These are phyloP conservation scores for Mycena olivaceomarginata DNA, from an alignment of 768 basidiomycete species.

Conservation along the genomic window DNA sequence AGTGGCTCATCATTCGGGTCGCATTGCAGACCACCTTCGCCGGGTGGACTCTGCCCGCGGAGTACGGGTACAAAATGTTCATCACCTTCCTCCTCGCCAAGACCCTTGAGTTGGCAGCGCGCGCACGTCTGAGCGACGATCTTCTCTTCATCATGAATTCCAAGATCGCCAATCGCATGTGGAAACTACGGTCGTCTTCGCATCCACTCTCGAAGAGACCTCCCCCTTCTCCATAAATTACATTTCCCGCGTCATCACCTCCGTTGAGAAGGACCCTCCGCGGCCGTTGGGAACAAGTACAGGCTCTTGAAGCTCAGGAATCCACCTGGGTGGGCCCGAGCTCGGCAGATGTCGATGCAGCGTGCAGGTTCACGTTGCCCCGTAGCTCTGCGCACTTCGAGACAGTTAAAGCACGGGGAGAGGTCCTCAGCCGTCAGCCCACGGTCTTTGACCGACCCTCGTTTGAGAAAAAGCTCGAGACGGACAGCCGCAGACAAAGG, in stretches of 20 bases:
- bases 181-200: constrained; percentile 57
- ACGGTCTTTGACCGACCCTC: not conserved
- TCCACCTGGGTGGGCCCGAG: constrained; percentile 19
- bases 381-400: constrained; percentile 7
- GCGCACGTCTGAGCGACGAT: constrained; percentile 44
- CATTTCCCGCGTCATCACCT: constrained; percentile 44
- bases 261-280: constrained; percentile 19
- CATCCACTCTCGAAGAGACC: not conserved
- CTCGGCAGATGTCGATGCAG: not conserved
- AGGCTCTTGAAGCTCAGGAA: not conserved
- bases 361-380: constrained; percentile 18
- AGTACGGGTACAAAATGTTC: constrained; percentile 66
- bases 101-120: constrained; percentile 48
- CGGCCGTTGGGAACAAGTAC: constrained; percentile 3
- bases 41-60: constrained; percentile 24
- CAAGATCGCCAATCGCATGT: constrained; percentile 60
- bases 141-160: constrained; percentile 58
- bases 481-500: not conserved
- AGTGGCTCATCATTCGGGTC: constrained; percentile 71
- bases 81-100: constrained; percentile 62
- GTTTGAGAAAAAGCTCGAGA: constrained; percentile 7
- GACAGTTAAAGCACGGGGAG: not conserved
- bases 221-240: constrained; percentile 14
- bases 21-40: constrained; percentile 61
- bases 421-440: not conserved